These are phyloP conservation scores for Macrotyloma uniflorum DNA, from an alignment of 306 rosid species.

Conservation along the genomic window DNA sequence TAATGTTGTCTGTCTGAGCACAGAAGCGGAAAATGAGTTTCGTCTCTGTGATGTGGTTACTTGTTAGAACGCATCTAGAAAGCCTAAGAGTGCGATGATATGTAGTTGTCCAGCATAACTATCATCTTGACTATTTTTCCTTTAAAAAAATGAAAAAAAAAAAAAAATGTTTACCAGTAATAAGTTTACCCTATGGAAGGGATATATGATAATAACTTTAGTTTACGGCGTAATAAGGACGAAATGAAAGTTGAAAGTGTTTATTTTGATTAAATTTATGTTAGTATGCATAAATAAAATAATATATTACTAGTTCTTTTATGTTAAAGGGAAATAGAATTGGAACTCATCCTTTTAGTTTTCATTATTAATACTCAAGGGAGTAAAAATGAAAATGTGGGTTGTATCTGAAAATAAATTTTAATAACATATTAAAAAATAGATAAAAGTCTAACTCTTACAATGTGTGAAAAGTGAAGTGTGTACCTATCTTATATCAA, in stretches of 20 bases:
- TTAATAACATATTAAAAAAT: too few species aligned
- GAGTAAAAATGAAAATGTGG: not conserved
- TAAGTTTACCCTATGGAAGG: not conserved
- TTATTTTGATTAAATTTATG: not conserved
- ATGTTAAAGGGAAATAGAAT: not conserved
- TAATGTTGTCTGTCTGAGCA: conserved; percentile 2
- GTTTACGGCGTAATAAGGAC: not conserved
- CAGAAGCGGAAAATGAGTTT: conserved; percentile 17
- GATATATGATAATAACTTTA: not conserved
- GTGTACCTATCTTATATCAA: too few species aligned
- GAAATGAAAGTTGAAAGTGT: not conserved
- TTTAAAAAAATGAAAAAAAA: not conserved
- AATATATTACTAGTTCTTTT: not conserved
- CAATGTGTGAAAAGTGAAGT: too few species aligned
- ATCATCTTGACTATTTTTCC: not conserved
- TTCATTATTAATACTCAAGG: not conserved
- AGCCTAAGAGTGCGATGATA: conserved; percentile 6
- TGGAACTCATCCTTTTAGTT: not conserved
- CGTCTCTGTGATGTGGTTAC: conserved; percentile 10
- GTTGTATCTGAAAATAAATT: too few species aligned
- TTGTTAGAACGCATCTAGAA: conserved; percentile 15
- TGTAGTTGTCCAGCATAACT: not conserved
- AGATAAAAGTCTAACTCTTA: too few species aligned
- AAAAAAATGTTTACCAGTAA: not conserved
- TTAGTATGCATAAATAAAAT: not conserved